Conservation (phyloP, 176 grass and related monocot species). For the Eleusine coracana region DNA sequence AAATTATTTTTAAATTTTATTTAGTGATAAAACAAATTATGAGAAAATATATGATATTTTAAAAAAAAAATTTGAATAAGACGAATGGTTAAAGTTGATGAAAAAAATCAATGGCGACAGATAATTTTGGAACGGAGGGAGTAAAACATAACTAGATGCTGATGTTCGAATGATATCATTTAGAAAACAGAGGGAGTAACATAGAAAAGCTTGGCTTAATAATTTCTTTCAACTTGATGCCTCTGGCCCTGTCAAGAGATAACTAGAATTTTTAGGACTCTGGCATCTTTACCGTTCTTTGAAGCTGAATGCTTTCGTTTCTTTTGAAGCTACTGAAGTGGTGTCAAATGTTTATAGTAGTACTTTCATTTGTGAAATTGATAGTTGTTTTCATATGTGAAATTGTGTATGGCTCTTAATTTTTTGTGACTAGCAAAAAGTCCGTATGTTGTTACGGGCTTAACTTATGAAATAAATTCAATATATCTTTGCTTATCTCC, state of each 20-base stretch:
- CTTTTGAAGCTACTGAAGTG: not conserved
- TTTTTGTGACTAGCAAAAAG: not conserved
- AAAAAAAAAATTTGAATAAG: no score
- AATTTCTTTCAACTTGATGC: not conserved
- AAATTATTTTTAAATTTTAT: no score
- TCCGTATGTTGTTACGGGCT: fast-evolving
- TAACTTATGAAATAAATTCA: no score
- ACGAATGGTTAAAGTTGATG: no score
- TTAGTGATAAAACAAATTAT: no score
- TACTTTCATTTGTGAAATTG: not conserved
- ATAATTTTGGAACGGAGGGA: no score
- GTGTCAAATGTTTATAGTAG: not conserved
- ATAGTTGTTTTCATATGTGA: not conserved
- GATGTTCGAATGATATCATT: no score
- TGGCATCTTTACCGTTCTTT: not conserved
- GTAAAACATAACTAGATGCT: no score
- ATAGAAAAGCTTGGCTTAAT: not conserved
- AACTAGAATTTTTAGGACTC: not conserved
- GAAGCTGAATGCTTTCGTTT: not conserved
- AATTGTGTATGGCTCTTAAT: not conserved
- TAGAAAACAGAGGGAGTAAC: not conserved
- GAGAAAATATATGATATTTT: no score
- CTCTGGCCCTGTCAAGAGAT: not conserved
- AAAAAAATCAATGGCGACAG: no score
- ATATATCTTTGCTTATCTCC: no score